Evolutionary conservation across 176 grass and related monocot species (phyloP), one percentile per base, ranked within the genome.

Genomic region (Panicum miliaceum): DNA sequence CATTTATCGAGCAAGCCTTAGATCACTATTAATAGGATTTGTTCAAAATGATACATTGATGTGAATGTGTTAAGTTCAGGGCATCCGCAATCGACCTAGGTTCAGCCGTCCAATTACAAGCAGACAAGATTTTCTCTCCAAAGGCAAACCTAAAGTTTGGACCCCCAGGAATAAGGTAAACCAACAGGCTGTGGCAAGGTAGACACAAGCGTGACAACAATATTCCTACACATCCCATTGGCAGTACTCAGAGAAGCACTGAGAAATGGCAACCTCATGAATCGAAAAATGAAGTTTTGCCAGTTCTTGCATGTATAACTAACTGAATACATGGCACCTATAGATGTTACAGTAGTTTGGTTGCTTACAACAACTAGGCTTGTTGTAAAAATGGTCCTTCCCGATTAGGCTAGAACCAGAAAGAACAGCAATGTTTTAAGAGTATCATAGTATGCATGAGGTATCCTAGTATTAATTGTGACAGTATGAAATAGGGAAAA

Each of bases 291-390:
- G 69, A 68, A 26, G 20, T 63, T 82, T 50, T 48, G 42, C n/a
- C 62, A 64, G 76, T 85, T 82, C 32, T 52, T 82, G 53, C 73
- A 20, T 71, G 83, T 27, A 47, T 46, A 36, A 58, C 47, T 81
- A 81, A 35, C 61, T 80, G 38, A 38, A 2, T 53, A 78, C n/a
- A 64, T 45, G 45, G 82, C 77, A 68, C 32, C 42, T 15, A 81
- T 19, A 64, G 1, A 63, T 32, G 54, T 23, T 70, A 54, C 9
- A 78, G 60, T 67, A 58, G 48, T 54, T 56, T 66, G 34, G 61
- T 50, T 48, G 12, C 63, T 50, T 68, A 67, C 48, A 50, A 40
- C 45, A 23, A 15, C 41, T 18, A 0, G 79, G 52, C 68, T 77
- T 20, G 32, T 32, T 83, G 45, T 45, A 77, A 61, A 61, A 83